Evolutionary conservation across 139 green algal genomes (phyloP), one percentile per base, ranked within the genome.

Genomic region (Zygnema cylindricum): DNA sequence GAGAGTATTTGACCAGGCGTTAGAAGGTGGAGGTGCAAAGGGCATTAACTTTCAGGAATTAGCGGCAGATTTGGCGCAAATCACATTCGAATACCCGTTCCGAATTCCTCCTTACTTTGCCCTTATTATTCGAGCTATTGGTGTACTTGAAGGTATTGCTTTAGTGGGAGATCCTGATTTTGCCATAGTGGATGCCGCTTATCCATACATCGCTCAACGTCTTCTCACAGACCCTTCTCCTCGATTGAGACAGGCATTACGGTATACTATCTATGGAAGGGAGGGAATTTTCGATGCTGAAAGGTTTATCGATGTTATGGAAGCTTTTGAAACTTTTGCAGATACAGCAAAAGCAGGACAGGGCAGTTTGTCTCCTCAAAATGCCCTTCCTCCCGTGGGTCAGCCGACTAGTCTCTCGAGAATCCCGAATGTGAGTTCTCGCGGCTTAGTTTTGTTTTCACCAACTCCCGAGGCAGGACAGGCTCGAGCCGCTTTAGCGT

Each of bases 81-180:
- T 99, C 93, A 99, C 97, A 0, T 99, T 98, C 81, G 96, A 98
- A 88, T 99, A 98, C 90, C 97, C 97, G 36, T 98, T 98, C 93
- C 78, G 92, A 39, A 97, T 98, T 85, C 95, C 95, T 32, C 95
- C 95, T 49, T 98, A 98, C 93, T 98, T 98, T 93, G 95, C 96
- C 1, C 93, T 98, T 35, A 97, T 98, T 87, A 96, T 99, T 86
- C 93, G 96, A 49, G 94, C 94, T 30, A 96, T 96, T 73, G 94
- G 94, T 43, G 95, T 98, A 57, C 93, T 99, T 71, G 96, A 98
- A 77, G 95, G 95, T 41, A 97, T 97, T 69, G 95, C 95, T 25
- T 93, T 97, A 39, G 94, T 96, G 7, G 95, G 94, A 88, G 93
- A 98, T 93, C 93, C 95, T 1, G 95, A 98, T 57, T 99, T 99